Percentiles rank a stretch among this genome's conserved stretches.
Conservation (phyloP, 106 monocot genomes). For the Iris macrosiphon region DNA sequence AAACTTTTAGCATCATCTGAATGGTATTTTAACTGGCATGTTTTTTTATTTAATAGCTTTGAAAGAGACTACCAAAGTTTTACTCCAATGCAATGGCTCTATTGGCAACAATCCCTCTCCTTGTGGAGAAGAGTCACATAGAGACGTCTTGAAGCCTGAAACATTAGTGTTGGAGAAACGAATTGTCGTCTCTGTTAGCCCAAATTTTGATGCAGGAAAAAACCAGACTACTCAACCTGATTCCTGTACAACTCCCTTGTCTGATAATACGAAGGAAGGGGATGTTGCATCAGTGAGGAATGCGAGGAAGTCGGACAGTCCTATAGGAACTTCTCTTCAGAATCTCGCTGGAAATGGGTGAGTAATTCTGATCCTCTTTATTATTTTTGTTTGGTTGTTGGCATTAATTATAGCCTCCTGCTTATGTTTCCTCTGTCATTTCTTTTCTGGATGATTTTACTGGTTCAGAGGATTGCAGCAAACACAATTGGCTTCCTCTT, state of each 20-base stretch:
- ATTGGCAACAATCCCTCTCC: constrained; percentile 1
- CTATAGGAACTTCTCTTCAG: constrained; percentile 1
- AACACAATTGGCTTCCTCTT: constrained; percentile 5
- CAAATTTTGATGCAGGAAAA: constrained; percentile 7
- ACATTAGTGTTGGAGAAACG: constrained; percentile 1
- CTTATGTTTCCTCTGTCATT: neutral
- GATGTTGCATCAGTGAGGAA: neutral
- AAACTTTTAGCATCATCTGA: neutral
- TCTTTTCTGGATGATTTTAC: neutral
- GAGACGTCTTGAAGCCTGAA: constrained; percentile 4
- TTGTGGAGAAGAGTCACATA: neutral
- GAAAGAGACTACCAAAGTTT: no score
- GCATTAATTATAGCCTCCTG: neutral
- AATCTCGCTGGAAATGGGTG: constrained; percentile 14
- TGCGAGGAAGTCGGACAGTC: no score
- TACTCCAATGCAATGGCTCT: neutral
- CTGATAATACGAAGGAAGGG: constrained; percentile 1
- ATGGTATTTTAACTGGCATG: no score
- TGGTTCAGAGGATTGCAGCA: constrained; percentile 19
- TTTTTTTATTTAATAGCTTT: no score
- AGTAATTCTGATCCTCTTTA: constrained; percentile 8
- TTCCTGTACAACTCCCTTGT: neutral
- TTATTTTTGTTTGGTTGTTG: no score
- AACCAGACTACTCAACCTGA: neutral
- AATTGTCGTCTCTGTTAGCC: neutral